Conservation (phyloP, 495 filamentous ascomycete genomes). For the Aspergillus campestris region DNA sequence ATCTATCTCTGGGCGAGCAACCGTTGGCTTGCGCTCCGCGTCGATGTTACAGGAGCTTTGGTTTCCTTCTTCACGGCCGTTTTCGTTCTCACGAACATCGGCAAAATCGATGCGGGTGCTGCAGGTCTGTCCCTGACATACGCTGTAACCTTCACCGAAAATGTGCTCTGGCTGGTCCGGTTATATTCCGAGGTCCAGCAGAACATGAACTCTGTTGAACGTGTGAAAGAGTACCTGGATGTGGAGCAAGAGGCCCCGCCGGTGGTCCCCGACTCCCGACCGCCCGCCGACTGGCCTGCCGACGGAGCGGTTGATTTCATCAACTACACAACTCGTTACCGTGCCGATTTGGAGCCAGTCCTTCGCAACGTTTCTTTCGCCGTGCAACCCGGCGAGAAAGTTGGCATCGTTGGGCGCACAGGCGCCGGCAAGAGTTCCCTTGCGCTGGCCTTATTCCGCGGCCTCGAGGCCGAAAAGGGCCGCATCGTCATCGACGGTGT, state of each 20-base stretch:
- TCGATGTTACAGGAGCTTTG: conserved; percentile 82
- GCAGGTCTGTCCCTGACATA: conserved; percentile 97
- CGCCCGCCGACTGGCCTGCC: conserved; percentile 73
- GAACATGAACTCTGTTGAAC: conserved; percentile 99
- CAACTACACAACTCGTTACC: conserved; percentile 82
- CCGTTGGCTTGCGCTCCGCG: conserved; percentile 89
- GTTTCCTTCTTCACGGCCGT: conserved; percentile 92
- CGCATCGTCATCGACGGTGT: conserved; percentile 86
- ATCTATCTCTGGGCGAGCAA: conserved; percentile 98
- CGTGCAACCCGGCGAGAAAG: conserved; percentile 80
- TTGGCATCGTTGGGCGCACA: conserved; percentile 94
- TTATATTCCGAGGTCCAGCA: conserved; percentile 96
- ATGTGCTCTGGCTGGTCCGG: conserved; percentile 92
- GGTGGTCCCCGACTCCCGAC: conserved; percentile 70
- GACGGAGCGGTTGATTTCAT: conserved; percentile 80
- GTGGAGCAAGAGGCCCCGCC: conserved; percentile 86
- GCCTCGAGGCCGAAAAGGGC: conserved; percentile 87
- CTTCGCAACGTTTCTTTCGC: conserved; percentile 77
- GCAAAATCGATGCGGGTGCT: conserved; percentile 82
- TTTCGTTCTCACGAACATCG: conserved; percentile 79
- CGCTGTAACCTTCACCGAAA: conserved; percentile 94
- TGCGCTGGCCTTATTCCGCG: conserved; percentile 90
- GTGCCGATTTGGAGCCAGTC: conserved; percentile 78
- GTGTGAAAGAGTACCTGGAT: conserved; percentile 93
- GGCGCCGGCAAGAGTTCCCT: conserved; percentile 97